These are phyloP conservation scores for Cytospora piceicola DNA, from an alignment of 2,329 filamentous ascomycete species.

Conservation along the genomic window DNA sequence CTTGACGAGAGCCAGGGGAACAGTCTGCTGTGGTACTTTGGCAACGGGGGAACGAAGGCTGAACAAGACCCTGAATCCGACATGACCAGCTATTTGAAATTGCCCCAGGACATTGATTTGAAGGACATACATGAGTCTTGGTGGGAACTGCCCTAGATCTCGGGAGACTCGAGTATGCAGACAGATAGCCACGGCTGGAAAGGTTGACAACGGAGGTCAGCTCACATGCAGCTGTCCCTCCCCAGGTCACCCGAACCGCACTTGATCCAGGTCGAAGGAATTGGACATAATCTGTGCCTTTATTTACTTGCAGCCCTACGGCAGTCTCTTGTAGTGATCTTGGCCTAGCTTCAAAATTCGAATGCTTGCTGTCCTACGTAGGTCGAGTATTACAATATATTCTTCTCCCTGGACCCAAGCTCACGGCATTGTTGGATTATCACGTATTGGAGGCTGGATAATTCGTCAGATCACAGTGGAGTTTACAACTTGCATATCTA, in stretches of 20 bases:
- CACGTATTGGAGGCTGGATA: slow-evolving; percentile 8
- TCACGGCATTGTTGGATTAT: not conserved
- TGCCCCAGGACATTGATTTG: slow-evolving; percentile 61
- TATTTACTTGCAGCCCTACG: not conserved
- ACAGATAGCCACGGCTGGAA: not conserved
- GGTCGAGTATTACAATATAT: not conserved
- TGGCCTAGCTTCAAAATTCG: not conserved
- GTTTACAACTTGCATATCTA: slow-evolving; percentile 5
- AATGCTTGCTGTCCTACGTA: not conserved
- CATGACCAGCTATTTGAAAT: slow-evolving; percentile 65
- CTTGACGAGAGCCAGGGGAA: slow-evolving; percentile 47
- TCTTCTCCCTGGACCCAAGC: not conserved
- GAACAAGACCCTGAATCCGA: slow-evolving; percentile 61
- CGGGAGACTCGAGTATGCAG: not conserved
- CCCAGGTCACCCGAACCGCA: not conserved
- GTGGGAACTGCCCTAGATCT: slow-evolving; percentile 53
- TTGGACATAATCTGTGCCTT: not conserved
- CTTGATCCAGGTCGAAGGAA: not conserved
- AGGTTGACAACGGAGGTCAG: not conserved
- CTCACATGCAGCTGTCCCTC: not conserved
- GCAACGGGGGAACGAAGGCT: slow-evolving; percentile 66
- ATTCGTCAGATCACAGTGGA: slow-evolving; percentile 15
- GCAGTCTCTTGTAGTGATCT: not conserved
- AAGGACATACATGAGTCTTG: slow-evolving; percentile 69
- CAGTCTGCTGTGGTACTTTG: slow-evolving; percentile 65